phyloP scores from a whole-genome alignment of 257 asterid species.

The Fraxinus quadrangulata region DNA sequence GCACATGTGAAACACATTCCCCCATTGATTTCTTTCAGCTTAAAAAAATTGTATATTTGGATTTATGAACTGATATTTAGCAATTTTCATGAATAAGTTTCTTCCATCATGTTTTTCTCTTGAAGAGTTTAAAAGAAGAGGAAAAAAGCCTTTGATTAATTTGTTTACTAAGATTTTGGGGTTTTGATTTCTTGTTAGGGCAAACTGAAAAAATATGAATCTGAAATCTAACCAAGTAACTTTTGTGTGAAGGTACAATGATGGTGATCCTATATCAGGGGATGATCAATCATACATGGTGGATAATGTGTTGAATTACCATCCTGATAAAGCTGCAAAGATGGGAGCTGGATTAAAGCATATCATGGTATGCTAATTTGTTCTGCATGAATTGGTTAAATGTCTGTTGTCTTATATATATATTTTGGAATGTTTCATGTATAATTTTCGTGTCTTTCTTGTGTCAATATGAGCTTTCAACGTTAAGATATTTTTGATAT shows the following conservation, averaged over 20 bases:
- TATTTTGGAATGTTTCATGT: background rate
- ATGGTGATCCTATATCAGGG: slow-evolving; percentile 75
- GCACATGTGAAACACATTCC: slow-evolving; percentile 4
- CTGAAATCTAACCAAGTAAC: slow-evolving; percentile 10
- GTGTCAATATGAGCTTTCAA: background rate
- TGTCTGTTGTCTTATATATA: slow-evolving; percentile 7
- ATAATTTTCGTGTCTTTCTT: background rate
- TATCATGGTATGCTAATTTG: slow-evolving; percentile 59
- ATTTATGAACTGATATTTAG: background rate
- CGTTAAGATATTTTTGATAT: background rate
- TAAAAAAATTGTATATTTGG: background rate
- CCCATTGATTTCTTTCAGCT: slow-evolving; percentile 1
- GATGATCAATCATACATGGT: slow-evolving; percentile 79
- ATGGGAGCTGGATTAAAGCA: slow-evolving; percentile 77
- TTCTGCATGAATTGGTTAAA: background rate
- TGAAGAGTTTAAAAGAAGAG: background rate
- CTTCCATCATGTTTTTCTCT: slow-evolving; percentile 3
- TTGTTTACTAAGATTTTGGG: slow-evolving; percentile 15
- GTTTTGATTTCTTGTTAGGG: background rate
- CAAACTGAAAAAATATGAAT: background rate
- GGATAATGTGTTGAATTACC: slow-evolving; percentile 73
- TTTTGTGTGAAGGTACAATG: slow-evolving; percentile 64
- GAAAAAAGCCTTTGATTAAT: background rate
- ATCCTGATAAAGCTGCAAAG: slow-evolving; percentile 80
- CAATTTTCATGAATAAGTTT: background rate